Percentiles rank a stretch among this genome's conserved stretches.
phyloP scores from a whole-genome alignment of 148 eudicot species.

The Rhododendron griersonianum region DNA sequence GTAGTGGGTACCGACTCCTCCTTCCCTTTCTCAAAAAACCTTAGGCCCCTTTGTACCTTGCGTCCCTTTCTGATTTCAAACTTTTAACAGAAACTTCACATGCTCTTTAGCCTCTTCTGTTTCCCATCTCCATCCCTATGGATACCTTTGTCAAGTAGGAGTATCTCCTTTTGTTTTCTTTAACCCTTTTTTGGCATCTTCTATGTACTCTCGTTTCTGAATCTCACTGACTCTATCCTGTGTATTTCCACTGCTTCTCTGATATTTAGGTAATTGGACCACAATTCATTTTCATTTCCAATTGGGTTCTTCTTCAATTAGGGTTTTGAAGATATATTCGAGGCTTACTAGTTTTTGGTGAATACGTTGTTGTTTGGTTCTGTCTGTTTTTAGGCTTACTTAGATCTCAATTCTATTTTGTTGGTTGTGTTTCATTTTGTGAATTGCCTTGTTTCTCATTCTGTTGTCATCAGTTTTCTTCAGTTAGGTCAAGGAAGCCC shows the following conservation, averaged over 20 bases:
- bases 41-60: background rate
- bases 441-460: background rate
- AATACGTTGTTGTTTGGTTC: background rate
- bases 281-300: background rate
- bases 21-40: conserved; percentile 27
- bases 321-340: conserved; percentile 2
- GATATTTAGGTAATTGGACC: background rate
- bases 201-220: background rate
- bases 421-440: background rate
- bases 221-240: background rate
- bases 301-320: background rate
- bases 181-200: background rate
- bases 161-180: background rate
- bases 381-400: background rate
- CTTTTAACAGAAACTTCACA: background rate
- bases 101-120: background rate
- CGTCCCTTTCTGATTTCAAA: background rate
- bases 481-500: background rate
- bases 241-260: background rate
- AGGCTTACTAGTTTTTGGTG: background rate
- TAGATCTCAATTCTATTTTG: conserved; percentile 2
- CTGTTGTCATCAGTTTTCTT: background rate
- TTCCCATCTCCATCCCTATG: background rate
- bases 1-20: background rate
- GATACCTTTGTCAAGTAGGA: background rate